Base-by-base conservation (phyloP, 805 yeast species). In the Ogataea degrootiae region DNA sequence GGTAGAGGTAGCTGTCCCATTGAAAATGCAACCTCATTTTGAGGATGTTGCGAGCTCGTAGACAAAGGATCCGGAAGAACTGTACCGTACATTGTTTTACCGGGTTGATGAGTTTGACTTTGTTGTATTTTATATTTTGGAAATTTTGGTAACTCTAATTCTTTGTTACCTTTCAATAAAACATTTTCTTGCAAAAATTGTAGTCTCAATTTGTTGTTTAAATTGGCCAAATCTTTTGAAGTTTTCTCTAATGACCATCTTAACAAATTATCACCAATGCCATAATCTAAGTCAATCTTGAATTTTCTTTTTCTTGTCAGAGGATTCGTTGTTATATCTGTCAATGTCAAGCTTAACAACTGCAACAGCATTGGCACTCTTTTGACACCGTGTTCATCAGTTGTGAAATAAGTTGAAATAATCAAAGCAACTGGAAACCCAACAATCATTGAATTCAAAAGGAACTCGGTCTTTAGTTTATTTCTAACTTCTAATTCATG, bases 331-430 rank as follows among this genome's bases (percentile, higher is more conserved):
- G 82, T 71, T 9, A 73, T 64, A 53, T 80, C 83, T 38, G 76
- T 66, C 5, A 94, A 73, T 39, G 76, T 74, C 38, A 90, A 72
- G 6, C 88, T 85, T 22, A 94, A 60, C 64, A 90, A 78, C 16
- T 87, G 83, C 37, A 90, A 66, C 37, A 94, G 65, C 34, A 92
- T 72, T 1, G 99, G 97, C 0, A 96, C 94, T 50, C 96, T 77
- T 47, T 83, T 77, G 4, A 77, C 75, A 1, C 87, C 88, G 54
- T 76, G 78, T 50, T 88, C 96, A 62, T 90, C 97, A 45, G 80
- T 77, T 41, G 83, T 72, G 50, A 94, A 79, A 36, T 83, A 76
- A 1, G 95, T 80, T 5, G 94, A 89, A 5, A 89, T 72, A 48
- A 89, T 72, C 48, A 87, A 69, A 0, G 88, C 83, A 2, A 87